Evolutionary conservation across 1,284 basidiomycete genomes (phyloP), one percentile per base, ranked within the genome.

Genomic region (Phellopilus nigrolimitatus): DNA sequence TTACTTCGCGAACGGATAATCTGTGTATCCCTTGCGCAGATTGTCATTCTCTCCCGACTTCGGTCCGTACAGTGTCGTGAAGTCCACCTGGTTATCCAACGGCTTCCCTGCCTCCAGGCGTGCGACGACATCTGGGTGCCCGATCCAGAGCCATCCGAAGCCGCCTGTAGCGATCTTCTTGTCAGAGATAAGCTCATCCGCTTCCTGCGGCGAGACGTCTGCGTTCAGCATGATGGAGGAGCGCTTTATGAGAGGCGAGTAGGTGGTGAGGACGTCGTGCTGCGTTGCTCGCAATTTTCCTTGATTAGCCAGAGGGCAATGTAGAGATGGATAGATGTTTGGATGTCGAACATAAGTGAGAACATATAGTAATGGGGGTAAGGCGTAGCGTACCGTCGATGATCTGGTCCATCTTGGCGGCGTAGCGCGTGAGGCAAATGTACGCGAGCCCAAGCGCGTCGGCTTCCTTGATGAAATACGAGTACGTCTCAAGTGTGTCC

Each of bases 401-500:
- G 36, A 57, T 56, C 2, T 59, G 54, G 34, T 71, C 68, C 4
- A 59, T 28, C 3, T 48, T 41, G 0, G 56, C 31, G 3, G 43
- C 28, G 40, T 73, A 71, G 19, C 70, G 65, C 15, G 66, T 56
- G 3, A 73, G 61, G 6, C 58, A 58, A 33, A 74, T 64, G 54
- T 72, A 73, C 0, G 70, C 58, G 7, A 73, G 57, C 3, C 61
- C 60, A 4, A 72, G 58, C 31, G 69, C 68, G 53, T 73, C 69
- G 4, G 66, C 66, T 55, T 72, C 66, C 4, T 59, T 55, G 38
- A 74, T 57, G 58, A 70, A 68, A 58, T 73, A 67, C 2, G 61
- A 61, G 60, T 56, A 73, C 0, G 71, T 73, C 3, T 69, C 68
- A 31, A 73, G 49, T 9, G 71, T 69, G n/a, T 73, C 72, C 39